These are phyloP conservation scores for Ceratobasidium sp. DNA, from an alignment of 1,284 basidiomycete genomes.

Conservation along the genomic window DNA sequence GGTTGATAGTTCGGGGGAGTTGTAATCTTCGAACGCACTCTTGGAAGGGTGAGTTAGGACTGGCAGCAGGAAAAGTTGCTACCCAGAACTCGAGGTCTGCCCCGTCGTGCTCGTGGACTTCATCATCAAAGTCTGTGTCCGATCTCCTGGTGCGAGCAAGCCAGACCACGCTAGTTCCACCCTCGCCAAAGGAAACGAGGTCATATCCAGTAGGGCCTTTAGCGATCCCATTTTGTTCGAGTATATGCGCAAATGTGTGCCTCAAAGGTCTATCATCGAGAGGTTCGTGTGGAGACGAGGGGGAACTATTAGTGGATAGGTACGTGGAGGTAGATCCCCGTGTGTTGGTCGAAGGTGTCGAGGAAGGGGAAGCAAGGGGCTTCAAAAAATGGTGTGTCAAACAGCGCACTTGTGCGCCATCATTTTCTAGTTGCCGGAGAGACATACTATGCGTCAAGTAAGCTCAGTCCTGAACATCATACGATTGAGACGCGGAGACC, in stretches of 20 bases:
- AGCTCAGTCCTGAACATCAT: not conserved
- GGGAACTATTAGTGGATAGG: constrained; percentile 11
- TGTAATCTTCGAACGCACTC: constrained; percentile 18
- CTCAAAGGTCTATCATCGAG: constrained; percentile 21
- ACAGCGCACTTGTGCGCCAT: constrained; percentile 16
- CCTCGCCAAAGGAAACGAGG: constrained; percentile 33
- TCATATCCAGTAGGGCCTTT: constrained; percentile 33
- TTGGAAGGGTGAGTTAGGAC: not conserved
- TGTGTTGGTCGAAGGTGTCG: constrained; percentile 24
- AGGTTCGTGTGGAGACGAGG: constrained; percentile 23
- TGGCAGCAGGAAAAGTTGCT: constrained; percentile 16
- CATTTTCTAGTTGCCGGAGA: constrained; percentile 24
- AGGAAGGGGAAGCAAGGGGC: constrained; percentile 14
- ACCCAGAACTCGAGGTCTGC: constrained; percentile 23
- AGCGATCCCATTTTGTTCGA: constrained; percentile 18
- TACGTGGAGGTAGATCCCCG: constrained; percentile 21
- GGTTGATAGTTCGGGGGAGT: constrained; percentile 31
- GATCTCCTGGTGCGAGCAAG: constrained; percentile 16
- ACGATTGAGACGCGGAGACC: not conserved
- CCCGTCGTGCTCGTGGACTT: constrained; percentile 12
- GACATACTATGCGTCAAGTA: constrained; percentile 22
- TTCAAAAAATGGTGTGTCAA: constrained; percentile 38
- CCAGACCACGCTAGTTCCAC: constrained; percentile 32
- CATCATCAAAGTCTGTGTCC: constrained; percentile 10
- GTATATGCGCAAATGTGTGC: constrained; percentile 30